A percentile compares a stretch with the other conserved stretches of the same genome.
Conservation (phyloP, 805 yeast genomes). For the Wickerhamomyces ciferrii region DNA sequence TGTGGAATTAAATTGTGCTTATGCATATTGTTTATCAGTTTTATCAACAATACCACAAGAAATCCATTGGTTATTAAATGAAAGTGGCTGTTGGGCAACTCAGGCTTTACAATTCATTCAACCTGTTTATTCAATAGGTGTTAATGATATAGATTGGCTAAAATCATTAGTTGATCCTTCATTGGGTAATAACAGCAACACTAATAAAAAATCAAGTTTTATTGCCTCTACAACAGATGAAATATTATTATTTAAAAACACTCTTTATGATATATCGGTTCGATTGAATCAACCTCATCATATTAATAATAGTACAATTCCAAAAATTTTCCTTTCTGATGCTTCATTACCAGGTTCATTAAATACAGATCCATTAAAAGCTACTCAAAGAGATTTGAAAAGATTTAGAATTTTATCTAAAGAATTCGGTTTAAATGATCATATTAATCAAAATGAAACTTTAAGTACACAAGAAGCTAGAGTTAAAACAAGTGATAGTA, state of each 20-base stretch:
- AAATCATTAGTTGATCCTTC: slow-evolving; percentile 10
- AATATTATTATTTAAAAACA: slow-evolving; percentile 47
- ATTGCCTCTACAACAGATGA: slow-evolving; percentile 67
- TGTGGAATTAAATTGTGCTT: slow-evolving; percentile 38
- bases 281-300: slow-evolving; percentile 9
- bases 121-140: slow-evolving; percentile 60
- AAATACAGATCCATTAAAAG: slow-evolving; percentile 9
- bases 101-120: slow-evolving; percentile 26
- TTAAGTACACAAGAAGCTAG: neutral
- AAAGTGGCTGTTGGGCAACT: slow-evolving; percentile 16
- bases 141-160: slow-evolving; percentile 46
- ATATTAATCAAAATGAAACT: neutral
- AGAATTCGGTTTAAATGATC: slow-evolving; percentile 11
- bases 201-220: slow-evolving; percentile 32
- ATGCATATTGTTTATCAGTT: slow-evolving; percentile 52
- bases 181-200: neutral
- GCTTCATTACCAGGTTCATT: slow-evolving; percentile 6
- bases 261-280: slow-evolving; percentile 43
- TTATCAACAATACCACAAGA: slow-evolving; percentile 63
- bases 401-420: slow-evolving; percentile 25
- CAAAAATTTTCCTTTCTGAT: slow-evolving; percentile 8
- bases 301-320: slow-evolving; percentile 2
- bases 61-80: slow-evolving; percentile 29
- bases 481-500: neutral
- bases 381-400: slow-evolving; percentile 33